Base-by-base conservation (phyloP, 768 basidiomycete species). In the Rhodotorula babjevae region DNA sequence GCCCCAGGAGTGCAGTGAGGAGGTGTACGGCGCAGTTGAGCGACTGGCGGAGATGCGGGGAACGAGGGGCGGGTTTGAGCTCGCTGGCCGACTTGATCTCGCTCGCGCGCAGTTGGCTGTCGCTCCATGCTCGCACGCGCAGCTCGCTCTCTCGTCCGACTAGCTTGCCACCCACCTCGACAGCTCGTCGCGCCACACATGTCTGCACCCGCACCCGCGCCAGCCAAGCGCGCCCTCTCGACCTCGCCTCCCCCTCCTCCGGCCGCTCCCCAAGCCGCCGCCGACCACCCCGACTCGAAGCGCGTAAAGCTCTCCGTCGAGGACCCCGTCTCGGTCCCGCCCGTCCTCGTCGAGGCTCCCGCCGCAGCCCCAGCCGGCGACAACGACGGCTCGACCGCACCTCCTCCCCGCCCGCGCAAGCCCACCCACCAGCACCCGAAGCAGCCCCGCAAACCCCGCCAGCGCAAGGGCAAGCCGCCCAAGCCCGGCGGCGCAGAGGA, bases 401-500 rank as follows among this genome's bases (percentile, higher is more conserved):
- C 23, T 23, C n/a, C 19, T 6, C 25, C 8, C 25, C 50, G 23
- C 50, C 23, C 25, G 25, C 50, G 50, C 50, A 12, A 36, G 36
- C 4, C 8, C 3, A 21, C 11, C 50, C 25, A 6, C 21, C 40
- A 36, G 36, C 36, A 52, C 27, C 23, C 33, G 5, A 55, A 18
- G 27, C 36, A 50, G 25, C 29, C 33, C 21, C 52, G 61, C 44
- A 73, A 73, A 18, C 46, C 46, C 4, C 53, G 56, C 7, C 14
- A 25, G 19, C 59, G 57, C n/a, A 73, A 70, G 47, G 60, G 46
- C 33, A 75, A 75, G 68, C 36, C 71, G 36, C 67, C 61, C 25
- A 75, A 77, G 65, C 68, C 73, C 23, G 77, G 73, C 31, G 76
- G 72, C 10, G 74, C 57, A 14, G 77, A 78, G 58, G 75, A 78